Conservation (phyloP, 78 protist species). For the Dictyostelium discoideum region DNA sequence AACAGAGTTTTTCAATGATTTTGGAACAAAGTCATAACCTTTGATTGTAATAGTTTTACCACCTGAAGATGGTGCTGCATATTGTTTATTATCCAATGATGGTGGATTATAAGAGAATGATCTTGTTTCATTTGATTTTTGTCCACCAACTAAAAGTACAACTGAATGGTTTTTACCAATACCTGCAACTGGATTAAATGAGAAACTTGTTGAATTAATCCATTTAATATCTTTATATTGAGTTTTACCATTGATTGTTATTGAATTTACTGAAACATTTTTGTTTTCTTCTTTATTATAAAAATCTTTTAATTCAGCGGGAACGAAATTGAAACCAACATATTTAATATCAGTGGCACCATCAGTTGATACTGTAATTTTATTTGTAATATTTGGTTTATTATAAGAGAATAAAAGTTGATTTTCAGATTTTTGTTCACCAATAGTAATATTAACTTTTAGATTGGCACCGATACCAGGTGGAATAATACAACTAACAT, state of each 20-base stretch:
- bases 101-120: constrained; percentile 41
- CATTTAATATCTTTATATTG: constrained; percentile 2
- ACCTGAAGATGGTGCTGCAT: neutral
- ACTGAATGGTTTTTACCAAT: neutral
- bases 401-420: neutral
- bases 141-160: neutral
- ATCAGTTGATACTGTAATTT: neutral
- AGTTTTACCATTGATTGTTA: neutral
- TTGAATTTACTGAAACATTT: neutral
- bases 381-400: neutral
- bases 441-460: neutral
- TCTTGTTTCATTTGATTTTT: neutral
- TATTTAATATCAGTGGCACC: neutral
- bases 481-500: neutral
- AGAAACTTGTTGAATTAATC: neutral
- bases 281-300: neutral
- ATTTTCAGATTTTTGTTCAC: neutral
- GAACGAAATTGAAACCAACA: neutral
- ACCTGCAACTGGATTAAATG: constrained; percentile 2
- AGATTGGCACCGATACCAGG: neutral
- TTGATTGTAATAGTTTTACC: neutral
- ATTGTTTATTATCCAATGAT: neutral
- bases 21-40: neutral
- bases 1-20: neutral
- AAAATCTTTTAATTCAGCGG: neutral